phyloP scores from a whole-genome alignment of 805 yeast species.

The Candida patagonica region DNA sequence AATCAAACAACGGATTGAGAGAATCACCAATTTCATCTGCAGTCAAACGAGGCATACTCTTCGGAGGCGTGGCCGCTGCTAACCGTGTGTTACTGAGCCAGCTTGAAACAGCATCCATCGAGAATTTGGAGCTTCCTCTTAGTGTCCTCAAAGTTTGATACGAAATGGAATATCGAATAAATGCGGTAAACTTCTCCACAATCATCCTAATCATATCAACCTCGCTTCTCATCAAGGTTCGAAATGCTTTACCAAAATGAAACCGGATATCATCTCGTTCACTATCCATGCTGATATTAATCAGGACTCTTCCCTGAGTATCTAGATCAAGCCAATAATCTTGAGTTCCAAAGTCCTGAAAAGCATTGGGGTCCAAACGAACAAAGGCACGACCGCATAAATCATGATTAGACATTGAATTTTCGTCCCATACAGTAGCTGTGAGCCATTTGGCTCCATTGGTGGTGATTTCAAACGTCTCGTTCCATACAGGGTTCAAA shows the following conservation, averaged over 20 bases:
- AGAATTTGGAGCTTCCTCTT: constrained; percentile 20
- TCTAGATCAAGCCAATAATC: constrained; percentile 52
- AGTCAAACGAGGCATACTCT: constrained; percentile 11
- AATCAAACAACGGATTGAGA: constrained; percentile 64
- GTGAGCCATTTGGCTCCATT: constrained; percentile 39
- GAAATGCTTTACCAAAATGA: constrained; percentile 65
- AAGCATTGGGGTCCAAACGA: constrained; percentile 52
- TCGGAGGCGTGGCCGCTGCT: constrained; percentile 5
- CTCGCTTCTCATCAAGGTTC: constrained; percentile 53
- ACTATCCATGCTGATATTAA: constrained; percentile 67
- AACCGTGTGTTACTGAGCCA: constrained; percentile 26
- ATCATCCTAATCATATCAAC: constrained; percentile 60
- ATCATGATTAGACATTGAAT: constrained; percentile 44
- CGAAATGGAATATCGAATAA: constrained; percentile 51
- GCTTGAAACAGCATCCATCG: constrained; percentile 22
- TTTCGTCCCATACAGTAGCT: constrained; percentile 64
- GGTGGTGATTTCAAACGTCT: constrained; percentile 58
- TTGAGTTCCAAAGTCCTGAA: constrained; percentile 56
- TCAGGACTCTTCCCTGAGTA: constrained; percentile 55
- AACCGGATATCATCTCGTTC: constrained; percentile 76
- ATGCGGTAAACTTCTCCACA: constrained; percentile 62
- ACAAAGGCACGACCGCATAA: constrained; percentile 57
- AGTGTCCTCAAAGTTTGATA: constrained; percentile 45
- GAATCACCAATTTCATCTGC: constrained; percentile 46
- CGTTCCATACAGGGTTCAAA: constrained; percentile 76